A percentile compares a stretch with the other conserved stretches of the same genome.
Evolutionary conservation across 2,329 filamentous ascomycete genomes (phyloP).

Genomic region (Penicillium sp.): DNA sequence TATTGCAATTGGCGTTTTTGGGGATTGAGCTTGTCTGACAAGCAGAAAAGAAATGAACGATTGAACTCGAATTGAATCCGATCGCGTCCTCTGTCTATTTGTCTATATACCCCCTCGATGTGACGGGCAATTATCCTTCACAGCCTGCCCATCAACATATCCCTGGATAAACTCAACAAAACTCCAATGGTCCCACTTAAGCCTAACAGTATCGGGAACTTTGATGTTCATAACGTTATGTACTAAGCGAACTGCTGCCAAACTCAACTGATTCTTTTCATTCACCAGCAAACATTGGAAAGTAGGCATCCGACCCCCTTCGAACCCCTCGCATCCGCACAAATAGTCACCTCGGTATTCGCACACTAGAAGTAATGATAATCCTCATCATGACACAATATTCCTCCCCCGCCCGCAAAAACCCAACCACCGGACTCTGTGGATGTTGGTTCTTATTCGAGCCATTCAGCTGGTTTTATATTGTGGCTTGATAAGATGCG

Average conservation of each 20-base stretch:
- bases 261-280: slow-evolving; percentile 18
- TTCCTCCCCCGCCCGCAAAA: slow-evolving; percentile 19
- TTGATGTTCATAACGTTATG: slow-evolving; percentile 26
- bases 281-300: not conserved
- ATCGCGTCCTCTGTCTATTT: not conserved
- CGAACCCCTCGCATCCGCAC: slow-evolving; percentile 17
- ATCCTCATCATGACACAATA: slow-evolving; percentile 19
- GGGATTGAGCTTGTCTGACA: not conserved
- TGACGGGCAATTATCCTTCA: too few species aligned
- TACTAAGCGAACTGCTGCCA: slow-evolving; percentile 20
- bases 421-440: slow-evolving; percentile 17
- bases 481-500: slow-evolving; percentile 17
- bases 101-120: not conserved
- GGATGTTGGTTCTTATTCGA: too few species aligned
- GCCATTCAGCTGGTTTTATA: not conserved
- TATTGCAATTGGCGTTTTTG: slow-evolving; percentile 5
- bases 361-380: not conserved
- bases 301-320: slow-evolving; percentile 17
- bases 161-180: slow-evolving; percentile 19
- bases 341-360: slow-evolving; percentile 13
- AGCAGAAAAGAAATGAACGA: not conserved
- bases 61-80: not conserved
- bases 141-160: slow-evolving; percentile 7
- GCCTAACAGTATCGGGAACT: slow-evolving; percentile 15
- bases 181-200: slow-evolving; percentile 20